Base-by-base conservation (phyloP, 192 early-diverging fungal genomes). In the Cetraspora pellucida region DNA sequence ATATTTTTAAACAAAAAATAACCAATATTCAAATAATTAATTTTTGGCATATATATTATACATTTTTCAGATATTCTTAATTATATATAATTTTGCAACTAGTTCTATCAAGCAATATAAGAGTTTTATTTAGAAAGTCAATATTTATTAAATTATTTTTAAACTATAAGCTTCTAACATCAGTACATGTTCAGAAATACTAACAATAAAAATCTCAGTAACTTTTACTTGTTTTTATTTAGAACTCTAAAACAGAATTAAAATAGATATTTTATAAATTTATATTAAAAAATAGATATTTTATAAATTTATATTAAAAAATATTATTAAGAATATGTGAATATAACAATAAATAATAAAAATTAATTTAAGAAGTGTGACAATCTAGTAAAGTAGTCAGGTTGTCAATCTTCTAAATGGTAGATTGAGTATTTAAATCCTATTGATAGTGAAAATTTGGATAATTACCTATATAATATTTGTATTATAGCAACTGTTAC, bases 141-240 rank as follows among this genome's bases (percentile, higher is more conserved):
- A 65, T 3, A 31, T 65, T 37, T 45, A 69, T 69, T 69, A 45
- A 2, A 69, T 69, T 69, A 28, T 69, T 8, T 31, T 69, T 21
- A 31, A 69, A 69, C 67, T 45, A 69, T 31, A 28, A n/a, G 23
- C 9, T 21, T 45, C 67, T n/a, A 69, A 69, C 1, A 3, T 49
- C 67, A 69, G 45, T 69, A 69, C 45, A 69, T 31, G 2, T 70
- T 70, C 46, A 17, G 68, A 9, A 28, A 8, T 69, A 69, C 21
- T 69, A 31, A 31, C 1, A 69, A 69, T 8, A 31, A 69, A 49
- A 69, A 69, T 31, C 45, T 69, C 67, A 1, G 44, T 66, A 66
- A 66, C 64, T 66, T 43, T 31, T 43, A 66, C 64, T 66, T 66
- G 64, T 52, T 70, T 52, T 45, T 45, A 69, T 69, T 69, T 69